Evolutionary conservation across 2,329 filamentous ascomycete genomes (phyloP), one percentile per base, ranked within the genome.

Genomic region (Colletotrichum euphorbiae): DNA sequence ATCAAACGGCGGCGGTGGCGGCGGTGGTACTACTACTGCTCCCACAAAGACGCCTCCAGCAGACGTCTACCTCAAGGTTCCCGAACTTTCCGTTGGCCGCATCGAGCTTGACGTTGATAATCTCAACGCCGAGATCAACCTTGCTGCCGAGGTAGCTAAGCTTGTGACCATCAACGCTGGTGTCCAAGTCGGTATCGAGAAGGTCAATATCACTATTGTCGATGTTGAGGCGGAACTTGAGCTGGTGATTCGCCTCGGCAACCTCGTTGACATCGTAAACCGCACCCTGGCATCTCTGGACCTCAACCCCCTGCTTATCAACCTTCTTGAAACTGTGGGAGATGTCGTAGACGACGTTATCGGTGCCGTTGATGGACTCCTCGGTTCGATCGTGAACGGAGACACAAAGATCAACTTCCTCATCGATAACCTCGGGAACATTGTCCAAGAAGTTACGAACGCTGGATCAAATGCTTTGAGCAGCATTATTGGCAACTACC

Each of bases 371-470:
- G 87, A 87, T 72, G 86, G 87, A 0, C 77, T 90, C 36, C 81
- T 90, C 3, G 88, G 87, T 8, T 84, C 83, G 19, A 85, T 89
- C 70, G 85, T 86, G 2, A 84, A 87, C 70, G 85, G 86, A 56
- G 83, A 83, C 70, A 84, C 78, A 9, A 84, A 79, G 17, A 79
- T 88, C 51, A 84, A 83, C 70, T 88, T 88, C 78, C 69, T 88
- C 43, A 80, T 90, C 68, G 87, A 89, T 74, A 89, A 89, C 72
- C 79, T 89, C 2, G 87, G 87, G 40, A 89, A 89, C 71, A 89
- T 90, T 69, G 85, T 90, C 1, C 86, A 89, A 72, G 83, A 89
- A 72, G 85, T 88, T 0, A 80, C 80, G 1, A 84, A 83, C 21
- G 77, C 76, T 1, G 84, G 80, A 82, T 80, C 3, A 77, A 77